A percentile compares a stretch with the other conserved stretches of the same genome.
Conservation (phyloP, 345 rosid species). For the Microcos paniculata region DNA sequence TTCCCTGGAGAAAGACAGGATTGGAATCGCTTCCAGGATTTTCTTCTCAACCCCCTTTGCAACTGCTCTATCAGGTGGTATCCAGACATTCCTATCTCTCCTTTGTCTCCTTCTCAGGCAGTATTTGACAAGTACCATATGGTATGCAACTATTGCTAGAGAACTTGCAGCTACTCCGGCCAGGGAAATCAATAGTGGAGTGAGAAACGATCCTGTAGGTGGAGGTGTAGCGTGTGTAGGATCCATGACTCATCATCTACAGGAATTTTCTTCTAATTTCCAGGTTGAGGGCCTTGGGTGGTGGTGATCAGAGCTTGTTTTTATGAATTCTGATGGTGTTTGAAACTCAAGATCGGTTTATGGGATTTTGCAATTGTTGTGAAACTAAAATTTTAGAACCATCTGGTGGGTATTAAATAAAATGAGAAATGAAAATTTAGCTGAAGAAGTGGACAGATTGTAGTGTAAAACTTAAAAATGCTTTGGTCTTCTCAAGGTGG, state of each 20-base stretch:
- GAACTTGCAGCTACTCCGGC: conserved; percentile 27
- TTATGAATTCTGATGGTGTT: neutral
- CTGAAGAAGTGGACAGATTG: neutral
- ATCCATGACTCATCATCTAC: conserved; percentile 23
- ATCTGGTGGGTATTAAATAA: neutral
- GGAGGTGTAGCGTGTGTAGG: neutral
- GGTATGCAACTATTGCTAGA: conserved; percentile 32
- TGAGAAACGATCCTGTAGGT: conserved; percentile 21
- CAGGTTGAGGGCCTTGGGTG: neutral
- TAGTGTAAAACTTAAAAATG: neutral
- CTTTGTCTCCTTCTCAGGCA: conserved; percentile 18
- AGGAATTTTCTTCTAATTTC: neutral
- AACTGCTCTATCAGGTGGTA: neutral
- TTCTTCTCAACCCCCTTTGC: conserved; percentile 34
- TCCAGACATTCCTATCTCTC: neutral
- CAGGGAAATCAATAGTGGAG: conserved; percentile 41
- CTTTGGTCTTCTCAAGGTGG: neutral
- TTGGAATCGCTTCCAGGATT: conserved; percentile 41
- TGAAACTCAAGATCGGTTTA: neutral
- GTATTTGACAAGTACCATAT: conserved; percentile 31
- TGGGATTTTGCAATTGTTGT: neutral
- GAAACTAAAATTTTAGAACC: neutral
- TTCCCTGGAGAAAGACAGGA: conserved; percentile 24
- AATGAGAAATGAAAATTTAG: neutral
- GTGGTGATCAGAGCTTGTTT: neutral